These are phyloP conservation scores for Eremothecium coryli DNA, from an alignment of 1,139 yeast species.

Conservation along the genomic window DNA sequence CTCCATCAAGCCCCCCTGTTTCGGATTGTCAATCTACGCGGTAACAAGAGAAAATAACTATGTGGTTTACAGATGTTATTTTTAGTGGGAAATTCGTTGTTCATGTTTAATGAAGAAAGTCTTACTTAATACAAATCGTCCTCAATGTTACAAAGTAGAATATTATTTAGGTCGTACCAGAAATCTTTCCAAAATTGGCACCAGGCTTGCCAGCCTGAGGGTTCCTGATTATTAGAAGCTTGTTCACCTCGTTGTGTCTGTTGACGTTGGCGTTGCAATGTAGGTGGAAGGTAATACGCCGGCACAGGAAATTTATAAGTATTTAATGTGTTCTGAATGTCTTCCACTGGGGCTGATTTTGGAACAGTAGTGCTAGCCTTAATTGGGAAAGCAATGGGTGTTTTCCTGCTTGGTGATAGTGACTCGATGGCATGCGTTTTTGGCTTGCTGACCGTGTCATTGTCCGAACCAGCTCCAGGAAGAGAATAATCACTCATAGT, in stretches of 20 bases:
- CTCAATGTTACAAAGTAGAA: slow-evolving; percentile 1
- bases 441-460: neutral
- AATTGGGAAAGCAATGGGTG: slow-evolving; percentile 5
- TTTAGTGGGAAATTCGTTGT: no score
- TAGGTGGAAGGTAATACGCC: slow-evolving; percentile 9
- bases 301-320: slow-evolving; percentile 13
- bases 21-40: neutral
- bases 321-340: slow-evolving; percentile 3
- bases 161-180: slow-evolving; percentile 3
- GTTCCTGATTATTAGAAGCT: neutral
- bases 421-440: slow-evolving; percentile 1
- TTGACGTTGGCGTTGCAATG: slow-evolving; percentile 4
- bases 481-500: slow-evolving; percentile 4
- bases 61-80: slow-evolving; percentile 3
- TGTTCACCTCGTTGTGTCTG: neutral
- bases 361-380: neutral
- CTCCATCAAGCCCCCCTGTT: slow-evolving; percentile 1
- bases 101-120: neutral
- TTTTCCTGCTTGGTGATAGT: slow-evolving; percentile 1
- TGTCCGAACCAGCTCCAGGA: slow-evolving; percentile 3
- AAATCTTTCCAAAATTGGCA: slow-evolving; percentile 5
- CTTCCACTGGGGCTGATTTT: neutral
- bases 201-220: slow-evolving; percentile 3
- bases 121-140: slow-evolving; percentile 1
- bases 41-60: no score